phyloP scores from a whole-genome alignment of 1,284 basidiomycete species.

The Schizophyllum amplum region DNA sequence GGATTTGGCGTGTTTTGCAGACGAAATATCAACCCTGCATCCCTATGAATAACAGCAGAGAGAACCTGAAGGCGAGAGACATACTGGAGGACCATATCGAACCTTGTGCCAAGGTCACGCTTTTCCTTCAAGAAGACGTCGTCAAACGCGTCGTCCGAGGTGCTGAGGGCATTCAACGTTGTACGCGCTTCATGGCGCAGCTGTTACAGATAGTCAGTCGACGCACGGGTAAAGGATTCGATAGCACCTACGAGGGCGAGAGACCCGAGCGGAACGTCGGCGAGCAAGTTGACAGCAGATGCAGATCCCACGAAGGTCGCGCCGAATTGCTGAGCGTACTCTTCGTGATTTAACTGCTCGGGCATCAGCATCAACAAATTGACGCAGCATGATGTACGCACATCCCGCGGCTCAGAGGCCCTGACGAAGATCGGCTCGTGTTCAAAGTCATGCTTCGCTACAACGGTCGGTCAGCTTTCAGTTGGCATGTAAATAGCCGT shows the following conservation, averaged over 20 bases:
- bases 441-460: constrained; percentile 70
- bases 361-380: constrained; percentile 3
- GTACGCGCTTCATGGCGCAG: constrained; percentile 68
- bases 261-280: constrained; percentile 63
- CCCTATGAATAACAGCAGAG: constrained; percentile 6
- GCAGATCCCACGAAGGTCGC: constrained; percentile 76
- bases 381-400: constrained; percentile 19
- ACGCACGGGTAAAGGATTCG: no score
- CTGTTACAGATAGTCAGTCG: no score
- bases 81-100: constrained; percentile 60
- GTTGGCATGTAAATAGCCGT: neutral
- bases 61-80: constrained; percentile 12
- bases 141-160: constrained; percentile 65
- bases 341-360: constrained; percentile 44
- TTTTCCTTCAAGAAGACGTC: constrained; percentile 69
- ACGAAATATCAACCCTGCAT: constrained; percentile 55
- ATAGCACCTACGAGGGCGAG: no score
- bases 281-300: constrained; percentile 77
- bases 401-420: constrained; percentile 39
- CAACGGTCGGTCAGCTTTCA: neutral
- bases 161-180: constrained; percentile 60
- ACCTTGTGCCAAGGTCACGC: constrained; percentile 49
- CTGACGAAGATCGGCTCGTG: constrained; percentile 59
- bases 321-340: constrained; percentile 41
- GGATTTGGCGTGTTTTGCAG: constrained; percentile 36